Percentiles rank a stretch among this genome's conserved stretches.
phyloP scores from a whole-genome alignment of 192 early-diverging fungal genomes.

The Backusella circina region DNA sequence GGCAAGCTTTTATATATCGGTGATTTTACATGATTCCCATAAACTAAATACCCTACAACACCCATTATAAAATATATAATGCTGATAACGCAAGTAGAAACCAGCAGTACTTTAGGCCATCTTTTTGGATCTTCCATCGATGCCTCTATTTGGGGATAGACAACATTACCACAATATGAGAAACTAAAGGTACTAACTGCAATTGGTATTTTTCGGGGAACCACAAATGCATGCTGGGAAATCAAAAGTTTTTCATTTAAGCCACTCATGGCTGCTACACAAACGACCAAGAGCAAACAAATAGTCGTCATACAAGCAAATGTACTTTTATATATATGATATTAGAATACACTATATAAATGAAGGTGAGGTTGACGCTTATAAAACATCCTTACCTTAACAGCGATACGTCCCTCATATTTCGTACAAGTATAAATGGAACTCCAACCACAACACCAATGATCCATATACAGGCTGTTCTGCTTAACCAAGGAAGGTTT shows the following conservation, averaged over 20 bases:
- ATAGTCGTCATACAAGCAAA: constrained; percentile 80
- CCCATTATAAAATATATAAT: constrained; percentile 67
- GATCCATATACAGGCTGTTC: constrained; percentile 64
- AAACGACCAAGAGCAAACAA: constrained; percentile 62
- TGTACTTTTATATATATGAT: constrained; percentile 42
- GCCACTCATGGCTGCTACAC: constrained; percentile 54
- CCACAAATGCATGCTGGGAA: constrained; percentile 36
- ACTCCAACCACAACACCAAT: constrained; percentile 58
- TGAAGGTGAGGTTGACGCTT: background rate
- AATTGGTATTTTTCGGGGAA: constrained; percentile 62
- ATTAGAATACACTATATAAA: constrained; percentile 11
- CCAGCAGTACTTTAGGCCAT: constrained; percentile 68
- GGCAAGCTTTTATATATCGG: constrained; percentile 76
- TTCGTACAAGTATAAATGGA: constrained; percentile 69
- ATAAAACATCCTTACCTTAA: constrained; percentile 17
- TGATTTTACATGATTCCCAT: constrained; percentile 59
- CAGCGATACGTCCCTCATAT: constrained; percentile 69
- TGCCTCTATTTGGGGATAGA: constrained; percentile 81
- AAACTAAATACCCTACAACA: constrained; percentile 67
- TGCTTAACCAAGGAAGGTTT: constrained; percentile 29
- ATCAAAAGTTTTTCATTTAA: constrained; percentile 34
- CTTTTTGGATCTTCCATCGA: constrained; percentile 67
- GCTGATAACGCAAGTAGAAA: constrained; percentile 59
- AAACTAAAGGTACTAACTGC: constrained; percentile 78
- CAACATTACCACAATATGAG: constrained; percentile 77